A percentile compares a stretch with the other conserved stretches of the same genome.
Conservation (phyloP, 148 eudicot genomes). For the Arctostaphylos glauca region DNA sequence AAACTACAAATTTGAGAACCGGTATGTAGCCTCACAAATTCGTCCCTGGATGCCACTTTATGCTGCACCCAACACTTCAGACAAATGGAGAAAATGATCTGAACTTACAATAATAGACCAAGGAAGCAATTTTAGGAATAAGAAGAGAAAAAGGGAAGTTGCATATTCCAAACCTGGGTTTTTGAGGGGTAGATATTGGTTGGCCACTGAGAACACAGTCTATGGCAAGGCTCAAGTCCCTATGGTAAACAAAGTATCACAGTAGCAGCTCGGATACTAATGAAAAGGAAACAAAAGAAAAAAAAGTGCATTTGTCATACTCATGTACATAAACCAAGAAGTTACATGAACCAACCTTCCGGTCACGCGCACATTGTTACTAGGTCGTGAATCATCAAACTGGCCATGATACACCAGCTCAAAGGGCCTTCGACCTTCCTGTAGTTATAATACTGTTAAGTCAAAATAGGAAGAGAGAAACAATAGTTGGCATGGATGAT, state of each 20-base stretch:
- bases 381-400: conserved; percentile 94
- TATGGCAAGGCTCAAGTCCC: conserved; percentile 84
- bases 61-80: conserved; percentile 63
- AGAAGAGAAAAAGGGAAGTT: not conserved
- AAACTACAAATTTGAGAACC: not conserved
- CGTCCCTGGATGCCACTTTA: conserved; percentile 56
- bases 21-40: not conserved
- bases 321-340: not conserved
- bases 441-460: conserved; percentile 6
- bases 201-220: conserved; percentile 85
- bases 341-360: conserved; percentile 55
- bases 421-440: conserved; percentile 92
- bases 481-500: not conserved
- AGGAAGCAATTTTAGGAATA: not conserved
- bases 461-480: not conserved
- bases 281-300: not conserved
- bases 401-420: conserved; percentile 97
- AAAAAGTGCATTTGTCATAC: not conserved
- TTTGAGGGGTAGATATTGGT: conserved; percentile 50
- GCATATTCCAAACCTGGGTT: conserved; percentile 37
- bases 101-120: conserved; percentile 25
- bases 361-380: conserved; percentile 62
- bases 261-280: not conserved
- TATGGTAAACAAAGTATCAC: conserved; percentile 15
- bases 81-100: conserved; percentile 28